phyloP scores from a whole-genome alignment of 2,329 filamentous ascomycete genomes.

The Aspergillus phoenicis region DNA sequence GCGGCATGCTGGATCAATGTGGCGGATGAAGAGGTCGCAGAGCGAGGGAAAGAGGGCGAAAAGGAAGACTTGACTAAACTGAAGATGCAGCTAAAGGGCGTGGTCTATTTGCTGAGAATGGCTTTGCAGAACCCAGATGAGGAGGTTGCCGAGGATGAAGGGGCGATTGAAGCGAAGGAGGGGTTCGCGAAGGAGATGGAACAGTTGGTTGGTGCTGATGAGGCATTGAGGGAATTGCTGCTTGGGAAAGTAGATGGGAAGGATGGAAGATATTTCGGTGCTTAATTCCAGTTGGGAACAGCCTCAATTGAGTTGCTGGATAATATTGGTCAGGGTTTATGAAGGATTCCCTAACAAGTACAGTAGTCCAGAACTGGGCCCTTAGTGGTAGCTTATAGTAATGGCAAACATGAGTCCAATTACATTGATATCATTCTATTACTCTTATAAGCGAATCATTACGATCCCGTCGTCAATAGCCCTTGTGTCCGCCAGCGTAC shows the following conservation, averaged over 20 bases:
- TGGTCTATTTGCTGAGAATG: constrained; percentile 34
- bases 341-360: too few species aligned
- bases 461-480: too few species aligned
- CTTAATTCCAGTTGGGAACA: not conserved
- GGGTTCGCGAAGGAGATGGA: constrained; percentile 38
- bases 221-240: constrained; percentile 34
- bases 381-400: too few species aligned
- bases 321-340: too few species aligned
- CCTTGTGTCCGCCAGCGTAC: too few species aligned
- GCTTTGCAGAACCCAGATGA: constrained; percentile 31
- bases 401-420: too few species aligned
- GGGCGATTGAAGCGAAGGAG: constrained; percentile 28
- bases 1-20: constrained; percentile 65
- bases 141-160: constrained; percentile 18
- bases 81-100: constrained; percentile 32
- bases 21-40: constrained; percentile 34
- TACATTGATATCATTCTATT: too few species aligned
- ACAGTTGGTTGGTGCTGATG: constrained; percentile 40
- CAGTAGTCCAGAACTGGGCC: too few species aligned
- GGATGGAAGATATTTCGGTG: constrained; percentile 22
- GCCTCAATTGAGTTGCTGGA: too few species aligned
- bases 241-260: constrained; percentile 21
- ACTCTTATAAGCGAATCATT: too few species aligned
- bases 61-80: constrained; percentile 12
- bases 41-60: constrained; percentile 10